phyloP scores from a whole-genome alignment of 495 filamentous ascomycete genomes.

The Penicillium odoratum region DNA sequence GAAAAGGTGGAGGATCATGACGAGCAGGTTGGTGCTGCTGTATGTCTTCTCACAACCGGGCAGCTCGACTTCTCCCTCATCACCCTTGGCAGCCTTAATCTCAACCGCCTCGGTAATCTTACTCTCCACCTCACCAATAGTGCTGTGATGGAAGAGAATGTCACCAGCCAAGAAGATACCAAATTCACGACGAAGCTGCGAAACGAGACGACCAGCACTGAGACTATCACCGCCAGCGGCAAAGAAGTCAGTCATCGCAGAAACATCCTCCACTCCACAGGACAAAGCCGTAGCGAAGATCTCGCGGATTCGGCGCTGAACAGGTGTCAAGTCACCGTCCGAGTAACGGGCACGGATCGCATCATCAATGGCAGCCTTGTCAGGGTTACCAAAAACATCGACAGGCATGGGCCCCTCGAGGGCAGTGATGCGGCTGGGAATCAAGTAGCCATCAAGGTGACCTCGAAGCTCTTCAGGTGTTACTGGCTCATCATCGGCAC shows the following conservation, averaged over 20 bases:
- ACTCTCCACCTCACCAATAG: conserved; percentile 20
- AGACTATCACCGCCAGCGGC: conserved; percentile 47
- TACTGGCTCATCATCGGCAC: conserved; percentile 3
- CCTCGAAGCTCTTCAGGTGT: conserved; percentile 13
- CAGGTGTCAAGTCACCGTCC: conserved; percentile 17
- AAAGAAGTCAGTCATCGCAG: conserved; percentile 38
- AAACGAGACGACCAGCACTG: conserved; percentile 41
- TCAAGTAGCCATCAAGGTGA: conserved; percentile 28
- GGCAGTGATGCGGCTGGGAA: conserved; percentile 30
- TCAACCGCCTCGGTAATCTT: conserved; percentile 30
- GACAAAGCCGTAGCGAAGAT: conserved; percentile 30
- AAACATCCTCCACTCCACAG: conserved; percentile 25
- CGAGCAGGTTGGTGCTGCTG: conserved; percentile 39
- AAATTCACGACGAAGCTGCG: conserved; percentile 38
- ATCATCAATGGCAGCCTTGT: conserved; percentile 24
- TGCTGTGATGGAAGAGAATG: conserved; percentile 37
- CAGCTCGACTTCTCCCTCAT: conserved; percentile 14
- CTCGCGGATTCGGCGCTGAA: conserved; percentile 27
- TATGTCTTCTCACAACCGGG: conserved; percentile 29
- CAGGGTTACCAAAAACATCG: conserved; percentile 23
- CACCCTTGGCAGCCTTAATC: conserved; percentile 15
- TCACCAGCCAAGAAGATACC: conserved; percentile 36
- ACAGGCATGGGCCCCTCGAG: conserved; percentile 29
- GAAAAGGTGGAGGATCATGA: conserved; percentile 40
- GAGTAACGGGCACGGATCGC: conserved; percentile 18